Conservation (phyloP, 139 green algal genomes). For the Chlorella vulgaris region DNA sequence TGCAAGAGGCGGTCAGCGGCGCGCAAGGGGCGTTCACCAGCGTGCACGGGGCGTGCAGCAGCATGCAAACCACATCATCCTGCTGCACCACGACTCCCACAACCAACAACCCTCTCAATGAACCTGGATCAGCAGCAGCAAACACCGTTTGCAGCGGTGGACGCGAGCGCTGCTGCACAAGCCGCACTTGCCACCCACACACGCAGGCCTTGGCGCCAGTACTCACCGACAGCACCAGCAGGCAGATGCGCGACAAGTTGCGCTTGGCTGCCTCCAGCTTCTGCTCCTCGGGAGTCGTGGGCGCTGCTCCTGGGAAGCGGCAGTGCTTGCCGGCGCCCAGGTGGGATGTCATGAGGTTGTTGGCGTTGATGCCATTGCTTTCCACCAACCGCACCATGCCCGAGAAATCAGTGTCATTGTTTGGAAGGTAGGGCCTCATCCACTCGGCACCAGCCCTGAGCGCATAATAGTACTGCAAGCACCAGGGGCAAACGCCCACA, state of each 20-base stretch:
- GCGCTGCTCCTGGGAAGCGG: neutral
- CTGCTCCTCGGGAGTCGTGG: neutral
- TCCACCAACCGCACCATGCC: neutral
- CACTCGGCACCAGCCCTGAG: neutral
- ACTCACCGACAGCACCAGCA: neutral
- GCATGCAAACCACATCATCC: too few species aligned
- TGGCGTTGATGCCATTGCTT: neutral
- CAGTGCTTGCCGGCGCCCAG: neutral
- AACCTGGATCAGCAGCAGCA: too few species aligned
- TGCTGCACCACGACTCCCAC: too few species aligned
- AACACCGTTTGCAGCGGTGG: too few species aligned
- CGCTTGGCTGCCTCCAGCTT: neutral
- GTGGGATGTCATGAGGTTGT: neutral
- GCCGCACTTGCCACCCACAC: too few species aligned
- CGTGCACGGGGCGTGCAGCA: too few species aligned
- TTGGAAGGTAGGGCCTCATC: neutral
- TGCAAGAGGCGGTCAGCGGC: too few species aligned
- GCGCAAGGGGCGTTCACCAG: too few species aligned
- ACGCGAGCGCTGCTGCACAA: too few species aligned
- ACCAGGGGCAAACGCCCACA: too few species aligned
- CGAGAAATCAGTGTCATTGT: neutral
- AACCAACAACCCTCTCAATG: too few species aligned
- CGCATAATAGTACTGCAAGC: neutral
- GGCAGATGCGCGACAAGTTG: neutral
- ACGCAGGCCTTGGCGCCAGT: too few species aligned